Evolutionary conservation across 2,329 filamentous ascomycete genomes (phyloP).

Genomic region (Phaeosphaeriaceae sp.): DNA sequence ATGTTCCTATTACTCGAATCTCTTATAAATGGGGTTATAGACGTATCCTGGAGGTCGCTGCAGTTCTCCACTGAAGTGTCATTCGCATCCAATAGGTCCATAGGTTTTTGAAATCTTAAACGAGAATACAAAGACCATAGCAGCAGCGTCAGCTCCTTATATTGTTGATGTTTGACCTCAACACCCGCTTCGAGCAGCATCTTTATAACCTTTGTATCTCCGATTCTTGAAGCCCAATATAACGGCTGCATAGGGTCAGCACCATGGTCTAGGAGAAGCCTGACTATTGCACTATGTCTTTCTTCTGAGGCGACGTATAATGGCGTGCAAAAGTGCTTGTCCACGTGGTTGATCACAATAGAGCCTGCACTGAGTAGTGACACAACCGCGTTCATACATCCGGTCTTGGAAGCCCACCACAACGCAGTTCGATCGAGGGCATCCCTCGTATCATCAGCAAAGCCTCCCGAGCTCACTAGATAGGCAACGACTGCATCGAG

Average conservation of each 20-base stretch:
- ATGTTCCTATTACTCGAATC: too few species aligned
- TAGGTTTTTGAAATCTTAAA: too few species aligned
- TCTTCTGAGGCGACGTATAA: conserved; percentile 8
- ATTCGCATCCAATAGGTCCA: too few species aligned
- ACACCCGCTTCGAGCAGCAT: conserved; percentile 5
- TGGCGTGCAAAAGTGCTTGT: conserved; percentile 7
- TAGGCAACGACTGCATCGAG: conserved; percentile 21
- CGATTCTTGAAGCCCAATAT: too few species aligned
- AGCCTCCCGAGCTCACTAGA: conserved; percentile 24
- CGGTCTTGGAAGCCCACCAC: conserved; percentile 12
- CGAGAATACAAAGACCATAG: too few species aligned
- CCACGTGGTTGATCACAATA: conserved; percentile 4
- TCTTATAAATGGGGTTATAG: too few species aligned
- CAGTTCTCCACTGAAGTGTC: too few species aligned
- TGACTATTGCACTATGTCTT: background rate
- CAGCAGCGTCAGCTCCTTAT: too few species aligned
- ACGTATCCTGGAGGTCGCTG: too few species aligned
- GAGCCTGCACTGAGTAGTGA: conserved; percentile 7
- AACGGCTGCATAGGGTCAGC: too few species aligned
- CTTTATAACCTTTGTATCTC: background rate
- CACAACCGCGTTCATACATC: conserved; percentile 2
- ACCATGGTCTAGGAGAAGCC: too few species aligned
- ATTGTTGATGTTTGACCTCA: too few species aligned
- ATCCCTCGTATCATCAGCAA: conserved; percentile 18
- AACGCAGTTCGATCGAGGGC: conserved; percentile 4